Evolutionary conservation across 1,139 yeast genomes (phyloP), one percentile per base, ranked within the genome.

Genomic region (Insectozyma bohioensis): DNA sequence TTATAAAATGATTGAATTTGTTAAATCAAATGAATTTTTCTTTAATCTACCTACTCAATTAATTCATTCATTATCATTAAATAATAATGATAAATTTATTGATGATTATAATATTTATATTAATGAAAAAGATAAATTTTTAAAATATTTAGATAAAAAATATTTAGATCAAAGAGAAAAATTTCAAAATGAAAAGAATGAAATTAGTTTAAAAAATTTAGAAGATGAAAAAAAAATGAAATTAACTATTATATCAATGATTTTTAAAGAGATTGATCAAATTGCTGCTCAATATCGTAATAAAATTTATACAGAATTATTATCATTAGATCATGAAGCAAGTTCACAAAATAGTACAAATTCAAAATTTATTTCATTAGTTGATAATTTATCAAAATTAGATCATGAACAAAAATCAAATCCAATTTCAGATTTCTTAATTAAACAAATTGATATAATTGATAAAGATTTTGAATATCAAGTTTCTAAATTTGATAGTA

Each of bases 21-120:
- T 88, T 13, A 79, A 79, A 31, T 65, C 70, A 27, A 77, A 87
- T 53, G 71, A 69, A 35, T 72, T 72, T 38, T 68, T 87, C 35
- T 81, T 92, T 49, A 84, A 86, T 51, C 67, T 88, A 30, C 95
- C 97, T 0, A 72, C 72, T 21, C 63, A 60, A 8, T 63, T 92
- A 37, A 61, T 72, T 23, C 58, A 54, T n/a, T 71, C 73, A 43
- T 66, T 87, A 18, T 61, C 71, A 13, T 65, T 65, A 17, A 75
- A 78, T 36, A 84, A 88, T 46, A 90, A 85, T 48, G 85, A 82
- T 36, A 71, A 75, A 25, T 71, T 92, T 28, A 66, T 87, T 28
- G 74, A 80, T 29, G 87, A 83, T 46, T 87, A 86, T 54, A 69
- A 78, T 34, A 61, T 71, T 27, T 92, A 36, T 56, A 69, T 29